Percentiles rank a stretch among this genome's conserved stretches.
Evolutionary conservation across 371 early-diverging fungal species (phyloP).

Genomic region (Apophysomyces ossiformis): DNA sequence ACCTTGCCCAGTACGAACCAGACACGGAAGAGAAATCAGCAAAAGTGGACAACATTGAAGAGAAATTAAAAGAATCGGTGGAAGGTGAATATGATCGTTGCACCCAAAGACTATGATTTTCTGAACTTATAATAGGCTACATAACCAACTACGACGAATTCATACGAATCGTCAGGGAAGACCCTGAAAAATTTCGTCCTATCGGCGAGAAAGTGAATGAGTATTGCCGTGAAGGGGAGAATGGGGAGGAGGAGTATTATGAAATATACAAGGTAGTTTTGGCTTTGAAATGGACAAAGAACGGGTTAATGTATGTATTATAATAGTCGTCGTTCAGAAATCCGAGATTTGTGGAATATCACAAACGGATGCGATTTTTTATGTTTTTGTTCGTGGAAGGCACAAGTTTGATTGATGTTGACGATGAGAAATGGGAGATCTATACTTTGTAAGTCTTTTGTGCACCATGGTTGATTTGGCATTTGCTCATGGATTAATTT

Average conservation of each 20-base stretch:
- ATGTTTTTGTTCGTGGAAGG: conserved; percentile 90
- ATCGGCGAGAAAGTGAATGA: conserved; percentile 75
- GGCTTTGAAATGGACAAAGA: not conserved
- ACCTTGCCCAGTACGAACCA: conserved; percentile 4
- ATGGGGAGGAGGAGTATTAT: conserved; percentile 52
- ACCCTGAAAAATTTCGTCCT: conserved; percentile 66
- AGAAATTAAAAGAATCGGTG: conserved; percentile 39
- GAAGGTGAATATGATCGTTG: not conserved
- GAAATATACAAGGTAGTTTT: conserved; percentile 76
- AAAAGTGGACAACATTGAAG: conserved; percentile 50
- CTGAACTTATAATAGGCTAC: conserved; percentile 34
- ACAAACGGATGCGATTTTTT: conserved; percentile 78
- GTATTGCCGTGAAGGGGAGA: conserved; percentile 53
- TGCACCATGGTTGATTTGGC: not conserved
- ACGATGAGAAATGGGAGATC: conserved; percentile 86
- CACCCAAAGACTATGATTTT: not conserved
- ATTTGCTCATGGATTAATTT: not conserved
- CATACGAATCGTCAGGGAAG: conserved; percentile 58
- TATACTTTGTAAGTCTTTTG: conserved; percentile 60
- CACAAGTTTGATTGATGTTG: conserved; percentile 83
- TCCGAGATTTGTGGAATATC: conserved; percentile 72
- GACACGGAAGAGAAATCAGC: not conserved
- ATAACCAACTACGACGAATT: conserved; percentile 67
- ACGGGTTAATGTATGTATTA: not conserved
- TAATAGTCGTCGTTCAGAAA: conserved; percentile 47